phyloP scores from a whole-genome alignment of 345 rosid genomes.

The Camelina neglecta region DNA sequence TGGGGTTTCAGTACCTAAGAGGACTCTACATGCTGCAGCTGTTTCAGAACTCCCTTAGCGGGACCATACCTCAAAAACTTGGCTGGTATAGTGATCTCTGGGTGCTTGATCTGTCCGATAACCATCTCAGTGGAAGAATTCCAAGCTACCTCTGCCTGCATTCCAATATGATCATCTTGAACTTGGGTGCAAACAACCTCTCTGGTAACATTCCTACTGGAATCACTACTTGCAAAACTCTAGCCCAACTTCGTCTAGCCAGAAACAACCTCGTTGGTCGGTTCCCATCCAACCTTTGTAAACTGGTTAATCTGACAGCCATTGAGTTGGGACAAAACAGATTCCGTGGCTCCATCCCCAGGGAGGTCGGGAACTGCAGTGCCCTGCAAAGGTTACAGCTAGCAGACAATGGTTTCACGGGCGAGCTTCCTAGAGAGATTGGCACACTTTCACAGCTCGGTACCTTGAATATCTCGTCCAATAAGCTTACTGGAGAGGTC shows the following conservation, averaged over 20 bases:
- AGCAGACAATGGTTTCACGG: constrained; percentile 62
- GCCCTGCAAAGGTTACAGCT: constrained; percentile 74
- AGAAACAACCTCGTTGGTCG: constrained; percentile 65
- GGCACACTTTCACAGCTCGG: constrained; percentile 73
- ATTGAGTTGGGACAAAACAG: constrained; percentile 73
- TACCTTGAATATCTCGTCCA: constrained; percentile 75
- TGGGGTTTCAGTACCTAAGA: constrained; percentile 70
- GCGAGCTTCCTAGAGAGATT: constrained; percentile 73
- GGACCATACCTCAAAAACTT: constrained; percentile 72
- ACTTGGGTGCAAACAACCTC: constrained; percentile 72
- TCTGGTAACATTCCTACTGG: constrained; percentile 69
- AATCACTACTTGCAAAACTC: constrained; percentile 60
- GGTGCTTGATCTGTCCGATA: constrained; percentile 80
- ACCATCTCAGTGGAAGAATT: constrained; percentile 65
- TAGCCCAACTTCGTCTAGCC: constrained; percentile 68
- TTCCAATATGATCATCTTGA: constrained; percentile 60
- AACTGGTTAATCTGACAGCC: constrained; percentile 62
- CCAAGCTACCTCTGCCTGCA: constrained; percentile 69
- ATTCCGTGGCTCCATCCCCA: constrained; percentile 72
- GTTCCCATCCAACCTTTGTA: constrained; percentile 73
- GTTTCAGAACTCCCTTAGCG: constrained; percentile 68
- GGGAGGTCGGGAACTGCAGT: constrained; percentile 65
- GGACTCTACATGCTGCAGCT: constrained; percentile 71
- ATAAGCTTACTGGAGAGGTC: constrained; percentile 65
- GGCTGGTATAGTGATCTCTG: constrained; percentile 71